A percentile compares a stretch with the other conserved stretches of the same genome.
These are phyloP conservation scores for Trametopsis cervina DNA, from an alignment of 768 basidiomycete genomes.

Conservation along the genomic window DNA sequence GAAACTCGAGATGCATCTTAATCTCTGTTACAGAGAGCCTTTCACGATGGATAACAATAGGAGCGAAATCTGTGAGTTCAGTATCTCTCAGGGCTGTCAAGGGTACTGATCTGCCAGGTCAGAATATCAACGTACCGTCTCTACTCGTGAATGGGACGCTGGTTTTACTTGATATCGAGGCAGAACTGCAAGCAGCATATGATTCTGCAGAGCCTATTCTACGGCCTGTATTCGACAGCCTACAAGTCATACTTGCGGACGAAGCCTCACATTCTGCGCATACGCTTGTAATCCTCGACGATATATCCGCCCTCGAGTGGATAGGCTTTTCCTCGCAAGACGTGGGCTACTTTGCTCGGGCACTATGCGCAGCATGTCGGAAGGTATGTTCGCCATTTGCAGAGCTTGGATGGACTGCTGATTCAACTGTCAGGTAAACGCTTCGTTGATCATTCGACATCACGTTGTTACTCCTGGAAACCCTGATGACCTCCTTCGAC, in stretches of 20 bases:
- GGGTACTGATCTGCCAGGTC: neutral
- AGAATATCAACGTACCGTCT: constrained; percentile 30
- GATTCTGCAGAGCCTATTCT: constrained; percentile 13
- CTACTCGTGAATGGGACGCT: constrained; percentile 32
- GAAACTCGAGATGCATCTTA: constrained; percentile 35
- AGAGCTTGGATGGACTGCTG: too few relatives aligned
- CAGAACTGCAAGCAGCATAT: constrained; percentile 17
- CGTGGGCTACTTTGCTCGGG: constrained; percentile 52
- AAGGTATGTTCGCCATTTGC: constrained; percentile 39
- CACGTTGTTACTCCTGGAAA: constrained; percentile 48
- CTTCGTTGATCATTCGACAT: constrained; percentile 57
- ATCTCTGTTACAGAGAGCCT: constrained; percentile 53
- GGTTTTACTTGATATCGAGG: constrained; percentile 46
- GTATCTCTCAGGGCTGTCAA: neutral
- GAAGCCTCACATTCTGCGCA: constrained; percentile 24
- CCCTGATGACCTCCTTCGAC: constrained; percentile 52
- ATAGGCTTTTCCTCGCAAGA: constrained; percentile 50
- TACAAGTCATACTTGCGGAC: constrained; percentile 4
- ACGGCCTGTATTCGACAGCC: constrained; percentile 12
- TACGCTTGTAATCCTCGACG: constrained; percentile 61
- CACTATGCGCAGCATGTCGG: constrained; percentile 46
- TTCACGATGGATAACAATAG: constrained; percentile 55
- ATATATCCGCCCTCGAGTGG: constrained; percentile 64
- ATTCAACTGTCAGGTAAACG: constrained; percentile 42
- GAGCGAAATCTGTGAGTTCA: constrained; percentile 51